These are phyloP conservation scores for Boletus sensibilis DNA, from an alignment of 768 basidiomycete genomes.

Conservation along the genomic window DNA sequence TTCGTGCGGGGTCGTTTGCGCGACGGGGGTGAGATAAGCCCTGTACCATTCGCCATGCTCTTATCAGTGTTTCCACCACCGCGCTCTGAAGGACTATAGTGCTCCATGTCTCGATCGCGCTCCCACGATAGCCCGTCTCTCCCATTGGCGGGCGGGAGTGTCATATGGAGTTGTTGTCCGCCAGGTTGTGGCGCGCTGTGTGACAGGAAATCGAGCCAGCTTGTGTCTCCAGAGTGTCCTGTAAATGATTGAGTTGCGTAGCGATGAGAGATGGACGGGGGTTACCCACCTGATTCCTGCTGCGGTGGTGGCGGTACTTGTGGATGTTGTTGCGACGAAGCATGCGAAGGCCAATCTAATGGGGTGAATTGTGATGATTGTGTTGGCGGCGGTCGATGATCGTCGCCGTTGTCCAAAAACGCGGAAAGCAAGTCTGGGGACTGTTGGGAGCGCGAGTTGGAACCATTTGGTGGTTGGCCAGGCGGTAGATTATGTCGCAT, in stretches of 20 bases:
- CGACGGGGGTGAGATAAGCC: constrained; percentile 21
- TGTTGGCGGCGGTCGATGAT: constrained; percentile 24
- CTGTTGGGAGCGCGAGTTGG: constrained; percentile 25
- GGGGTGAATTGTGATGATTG: constrained; percentile 26
- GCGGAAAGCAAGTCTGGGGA: constrained; percentile 30
- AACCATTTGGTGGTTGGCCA: constrained; percentile 16
- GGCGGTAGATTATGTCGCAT: constrained; percentile 29
- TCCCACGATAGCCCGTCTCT: constrained; percentile 33
- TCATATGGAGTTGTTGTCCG: constrained; percentile 30
- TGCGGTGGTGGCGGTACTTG: constrained; percentile 20
- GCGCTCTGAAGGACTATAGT: constrained; percentile 32
- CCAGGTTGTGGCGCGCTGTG: constrained; percentile 26
- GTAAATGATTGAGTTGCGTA: neutral
- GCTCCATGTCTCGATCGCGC: constrained; percentile 30
- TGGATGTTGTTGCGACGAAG: constrained; percentile 22
- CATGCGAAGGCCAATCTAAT: constrained; percentile 37
- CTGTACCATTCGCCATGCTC: constrained; percentile 15
- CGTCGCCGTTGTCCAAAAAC: constrained; percentile 31
- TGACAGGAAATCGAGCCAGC: constrained; percentile 35
- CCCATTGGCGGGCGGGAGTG: constrained; percentile 26
- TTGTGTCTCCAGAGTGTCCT: constrained; percentile 33
- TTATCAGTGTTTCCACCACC: constrained; percentile 21
- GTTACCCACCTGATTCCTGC: constrained; percentile 26
- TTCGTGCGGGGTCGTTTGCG: constrained; percentile 31
- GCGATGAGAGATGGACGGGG: neutral